Base-by-base conservation (phyloP, 2,329 filamentous ascomycete genomes). In the Paraphoma sp. region DNA sequence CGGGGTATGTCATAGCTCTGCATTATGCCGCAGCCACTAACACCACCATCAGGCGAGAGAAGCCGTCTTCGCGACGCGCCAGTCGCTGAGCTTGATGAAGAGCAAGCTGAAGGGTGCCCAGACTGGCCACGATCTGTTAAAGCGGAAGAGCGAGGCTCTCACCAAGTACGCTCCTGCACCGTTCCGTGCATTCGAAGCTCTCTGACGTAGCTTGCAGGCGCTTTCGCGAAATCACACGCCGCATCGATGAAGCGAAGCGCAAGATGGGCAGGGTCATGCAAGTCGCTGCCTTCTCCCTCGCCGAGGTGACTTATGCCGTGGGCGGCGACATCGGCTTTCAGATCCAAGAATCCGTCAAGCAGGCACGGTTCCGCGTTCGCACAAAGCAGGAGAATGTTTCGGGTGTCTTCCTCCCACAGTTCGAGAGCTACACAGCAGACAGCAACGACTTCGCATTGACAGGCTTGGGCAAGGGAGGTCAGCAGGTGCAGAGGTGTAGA, bases 191-290 rank as follows among this genome's bases (percentile, higher is more conserved):
- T 41, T 17, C 33, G 49, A 41, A 53, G 33, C 57, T 45, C 49
- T 58, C 60, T 71, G 55, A 65, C 63, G 48, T 41, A 40, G 38
- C 49, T 42, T 61, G 62, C 67, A 96, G 92, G 75, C 92, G 92
- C 69, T 96, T 96, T 80, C 89, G 92, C 90, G 95, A 99, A 72
- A 99, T 99, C 72, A 97, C 95, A 48, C 88, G 89, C 76, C 90
- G 95, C 73, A 99, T 99, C 79, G 94, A 99, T 81, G 95, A 99
- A 79, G 95, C 95, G 42, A 99, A 99, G 81, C 91, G 93, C 70
- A 99, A 99, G 83, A 99, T 99, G 94, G 95, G 95, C 55, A 87
- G 94, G 33, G 95, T 99, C 38, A 99, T 99, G 95, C 94, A 98
- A 79, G 96, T 99, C 73, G 95, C 95, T 41, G 93, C 95, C 45